Conservation (phyloP, 768 basidiomycete species). For the Collybiopsis confluens region DNA sequence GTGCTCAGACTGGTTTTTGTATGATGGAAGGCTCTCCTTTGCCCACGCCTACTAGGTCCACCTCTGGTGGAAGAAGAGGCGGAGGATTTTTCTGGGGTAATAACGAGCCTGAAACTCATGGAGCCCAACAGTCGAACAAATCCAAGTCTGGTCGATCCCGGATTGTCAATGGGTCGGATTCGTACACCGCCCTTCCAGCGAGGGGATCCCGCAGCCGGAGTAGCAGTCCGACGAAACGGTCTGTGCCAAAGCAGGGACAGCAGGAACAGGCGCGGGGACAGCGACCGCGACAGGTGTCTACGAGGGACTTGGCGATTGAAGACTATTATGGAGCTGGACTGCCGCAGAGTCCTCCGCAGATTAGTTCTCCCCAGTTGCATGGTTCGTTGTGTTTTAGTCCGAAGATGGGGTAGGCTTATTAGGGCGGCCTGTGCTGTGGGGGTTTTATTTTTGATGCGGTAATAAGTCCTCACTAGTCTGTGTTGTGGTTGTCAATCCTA, state of each 20-base stretch:
- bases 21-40: conserved; percentile 11
- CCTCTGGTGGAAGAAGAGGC: not conserved
- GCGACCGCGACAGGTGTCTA: not conserved
- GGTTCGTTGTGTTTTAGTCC: conserved; percentile 53
- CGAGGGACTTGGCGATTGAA: conserved; percentile 11
- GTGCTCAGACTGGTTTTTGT: conserved; percentile 8
- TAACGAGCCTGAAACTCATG: not conserved
- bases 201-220: conserved; percentile 21
- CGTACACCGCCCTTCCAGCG: conserved; percentile 35
- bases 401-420: not conserved
- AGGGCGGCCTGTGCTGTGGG: no score
- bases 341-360: conserved; percentile 51
- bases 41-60: conserved; percentile 4
- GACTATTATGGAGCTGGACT: conserved; percentile 32
- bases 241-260: not conserved
- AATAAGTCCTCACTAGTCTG: not conserved
- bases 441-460: no score
- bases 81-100: conserved; percentile 7
- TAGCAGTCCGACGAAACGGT: conserved; percentile 20
- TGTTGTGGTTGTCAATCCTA: not conserved
- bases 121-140: not conserved
- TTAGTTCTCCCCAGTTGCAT: conserved; percentile 55
- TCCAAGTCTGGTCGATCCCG: not conserved
- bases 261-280: no score
- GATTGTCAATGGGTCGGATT: conserved; percentile 21